Conservation (phyloP, 148 eudicot genomes). For the Rhododendron ferrugineum region DNA sequence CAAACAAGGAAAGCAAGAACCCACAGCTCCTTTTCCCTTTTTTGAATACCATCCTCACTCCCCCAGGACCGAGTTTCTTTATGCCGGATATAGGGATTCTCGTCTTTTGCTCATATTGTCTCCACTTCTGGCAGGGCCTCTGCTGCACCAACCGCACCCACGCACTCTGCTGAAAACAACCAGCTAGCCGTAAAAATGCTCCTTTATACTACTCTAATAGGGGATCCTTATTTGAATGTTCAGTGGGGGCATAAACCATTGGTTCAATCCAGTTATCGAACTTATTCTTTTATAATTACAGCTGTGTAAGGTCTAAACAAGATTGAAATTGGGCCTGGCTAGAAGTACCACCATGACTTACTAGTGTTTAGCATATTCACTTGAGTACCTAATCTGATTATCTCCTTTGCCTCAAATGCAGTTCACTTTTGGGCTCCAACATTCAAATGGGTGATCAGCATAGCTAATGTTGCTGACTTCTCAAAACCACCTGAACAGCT, state of each 20-base stretch:
- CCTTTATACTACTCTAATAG: neutral
- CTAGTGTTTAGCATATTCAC: neutral
- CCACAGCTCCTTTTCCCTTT: neutral
- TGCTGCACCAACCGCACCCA: neutral
- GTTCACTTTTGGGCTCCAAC: conserved; percentile 50
- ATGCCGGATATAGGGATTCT: neutral
- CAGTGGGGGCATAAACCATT: neutral
- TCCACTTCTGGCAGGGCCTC: neutral
- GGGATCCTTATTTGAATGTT: neutral
- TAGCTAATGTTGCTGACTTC: conserved; percentile 41
- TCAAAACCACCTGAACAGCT: conserved; percentile 36
- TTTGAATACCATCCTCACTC: neutral
- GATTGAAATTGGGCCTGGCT: neutral
- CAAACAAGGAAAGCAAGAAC: neutral
- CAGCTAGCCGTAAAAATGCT: neutral
- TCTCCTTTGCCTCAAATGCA: conserved; percentile 7
- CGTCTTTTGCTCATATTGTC: neutral
- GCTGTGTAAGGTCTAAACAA: neutral
- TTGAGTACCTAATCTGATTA: neutral
- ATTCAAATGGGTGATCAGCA: conserved; percentile 37
- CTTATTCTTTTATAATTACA: neutral
- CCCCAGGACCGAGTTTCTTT: neutral
- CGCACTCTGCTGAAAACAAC: neutral
- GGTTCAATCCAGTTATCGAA: neutral
- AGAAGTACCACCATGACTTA: neutral